Percentiles rank a stretch among this genome's conserved stretches.
phyloP scores from a whole-genome alignment of 2,329 filamentous ascomycete species.

The Hypoxylon sp. region DNA sequence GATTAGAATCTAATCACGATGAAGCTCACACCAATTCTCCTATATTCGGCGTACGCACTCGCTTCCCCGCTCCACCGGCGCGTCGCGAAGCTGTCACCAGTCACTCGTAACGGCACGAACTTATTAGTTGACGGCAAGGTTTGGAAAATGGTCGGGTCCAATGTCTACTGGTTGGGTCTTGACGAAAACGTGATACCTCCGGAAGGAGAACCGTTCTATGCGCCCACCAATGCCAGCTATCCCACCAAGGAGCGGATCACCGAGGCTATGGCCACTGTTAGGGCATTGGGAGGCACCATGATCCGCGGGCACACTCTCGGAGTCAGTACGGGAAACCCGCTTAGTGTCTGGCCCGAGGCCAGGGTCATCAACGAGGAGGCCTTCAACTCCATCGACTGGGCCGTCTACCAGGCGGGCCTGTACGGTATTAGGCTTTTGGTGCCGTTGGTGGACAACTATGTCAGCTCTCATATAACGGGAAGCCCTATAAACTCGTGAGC shows the following conservation, averaged over 20 bases:
- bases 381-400: conserved; percentile 57
- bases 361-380: conserved; percentile 53
- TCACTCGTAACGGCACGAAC: conserved; percentile 49
- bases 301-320: conserved; percentile 57
- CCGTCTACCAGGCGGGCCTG: conserved; percentile 54
- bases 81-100: conserved; percentile 35
- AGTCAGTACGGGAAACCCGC: conserved; percentile 56
- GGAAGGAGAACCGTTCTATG: conserved; percentile 54
- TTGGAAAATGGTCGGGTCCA: conserved; percentile 57
- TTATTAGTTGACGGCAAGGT: conserved; percentile 49
- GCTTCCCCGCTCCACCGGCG: conserved; percentile 18
- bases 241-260: conserved; percentile 55
- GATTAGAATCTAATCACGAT: conserved; percentile 18
- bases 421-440: conserved; percentile 55
- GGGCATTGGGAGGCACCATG: conserved; percentile 55
- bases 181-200: conserved; percentile 59
- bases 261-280: conserved; percentile 55
- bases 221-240: conserved; percentile 54
- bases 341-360: conserved; percentile 53
- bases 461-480: conserved; percentile 31
- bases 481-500: neutral
- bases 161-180: conserved; percentile 60
- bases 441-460: conserved; percentile 57
- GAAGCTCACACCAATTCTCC: conserved; percentile 25
- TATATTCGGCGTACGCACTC: conserved; percentile 23